These are phyloP conservation scores for Nakataea oryzae DNA, from an alignment of 2,329 filamentous ascomycete species.

Conservation along the genomic window DNA sequence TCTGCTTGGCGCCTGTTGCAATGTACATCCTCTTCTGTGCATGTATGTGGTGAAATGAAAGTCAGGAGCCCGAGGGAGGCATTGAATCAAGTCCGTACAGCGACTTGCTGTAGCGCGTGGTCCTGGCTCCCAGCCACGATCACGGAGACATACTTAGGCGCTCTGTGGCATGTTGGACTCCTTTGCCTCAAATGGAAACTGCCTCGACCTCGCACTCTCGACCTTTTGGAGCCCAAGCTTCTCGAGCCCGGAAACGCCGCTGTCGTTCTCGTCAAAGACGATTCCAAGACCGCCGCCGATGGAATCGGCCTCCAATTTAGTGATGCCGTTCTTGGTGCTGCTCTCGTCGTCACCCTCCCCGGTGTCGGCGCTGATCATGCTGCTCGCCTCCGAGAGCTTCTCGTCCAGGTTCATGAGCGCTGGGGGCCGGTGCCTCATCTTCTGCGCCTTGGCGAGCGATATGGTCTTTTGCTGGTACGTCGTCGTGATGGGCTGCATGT, in stretches of 20 bases:
- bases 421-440: constrained; percentile 81
- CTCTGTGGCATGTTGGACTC: constrained; percentile 15
- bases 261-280: constrained; percentile 26
- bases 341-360: constrained; percentile 9
- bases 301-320: not conserved
- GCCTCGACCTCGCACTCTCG: constrained; percentile 20
- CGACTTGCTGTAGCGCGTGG: not conserved
- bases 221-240: constrained; percentile 20
- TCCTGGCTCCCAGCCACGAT: constrained; percentile 10
- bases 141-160: constrained; percentile 12
- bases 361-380: constrained; percentile 4
- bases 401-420: constrained; percentile 67
- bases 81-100: not conserved
- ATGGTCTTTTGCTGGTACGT: constrained; percentile 98
- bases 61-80: not conserved
- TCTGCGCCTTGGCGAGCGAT: constrained; percentile 75
- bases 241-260: constrained; percentile 24
- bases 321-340: not conserved
- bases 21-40: not conserved
- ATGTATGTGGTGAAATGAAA: not conserved
- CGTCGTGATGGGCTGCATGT: constrained; percentile 67
- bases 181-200: constrained; percentile 20
- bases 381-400: constrained; percentile 16
- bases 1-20: not conserved
- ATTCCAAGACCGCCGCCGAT: constrained; percentile 22